Evolutionary conservation across 305 asterid genomes (phyloP), one percentile per base, ranked within the genome.

Genomic region (Coffea humblotiana): DNA sequence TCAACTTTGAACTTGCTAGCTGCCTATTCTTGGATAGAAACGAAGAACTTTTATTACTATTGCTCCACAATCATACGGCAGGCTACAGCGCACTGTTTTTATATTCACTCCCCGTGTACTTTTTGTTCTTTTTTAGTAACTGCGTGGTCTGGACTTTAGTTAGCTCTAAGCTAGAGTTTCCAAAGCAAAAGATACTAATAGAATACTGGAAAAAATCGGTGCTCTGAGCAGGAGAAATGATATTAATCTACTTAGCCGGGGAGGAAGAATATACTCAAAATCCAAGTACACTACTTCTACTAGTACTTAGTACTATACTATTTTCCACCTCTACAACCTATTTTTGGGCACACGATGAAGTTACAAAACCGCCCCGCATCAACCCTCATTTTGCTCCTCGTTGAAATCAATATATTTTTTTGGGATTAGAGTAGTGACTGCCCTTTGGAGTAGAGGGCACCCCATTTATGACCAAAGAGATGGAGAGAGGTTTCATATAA

Each of bases 391-490:
- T 48, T 60, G 77, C 64, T 58, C 66, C 76, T 75, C 61, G 47
- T 79, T 75, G 79, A 86, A 81, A 78, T 77, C 74, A 78, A 78
- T 61, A 80, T 77, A 82, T 85, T 89, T 75, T 81, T 78, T 88
- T 77, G 96, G 88, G 91, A 91, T 91, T 74, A 81, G 92, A 77
- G 88, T 88, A 83, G 72, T 78, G 83, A 81, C 87, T 86, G 86
- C 87, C 87, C 90, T 83, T 70, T 87, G 27, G 86, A 80, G 78
- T 85, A 74, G 69, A 86, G 85, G 85, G 84, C 92, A 86, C 92
- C 92, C 88, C 91, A 85, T 87, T 87, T 84, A 84, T 83, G 87
- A 80, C 91, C 92, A 90, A 86, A 79, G 78, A 76, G 89, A 78
- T 80, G 80, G 83, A 85, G 86, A 80, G 51, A 80, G 68, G 79